These are phyloP conservation scores for Yarrowia phangngaensis DNA, from an alignment of 805 yeast species.

Conservation along the genomic window DNA sequence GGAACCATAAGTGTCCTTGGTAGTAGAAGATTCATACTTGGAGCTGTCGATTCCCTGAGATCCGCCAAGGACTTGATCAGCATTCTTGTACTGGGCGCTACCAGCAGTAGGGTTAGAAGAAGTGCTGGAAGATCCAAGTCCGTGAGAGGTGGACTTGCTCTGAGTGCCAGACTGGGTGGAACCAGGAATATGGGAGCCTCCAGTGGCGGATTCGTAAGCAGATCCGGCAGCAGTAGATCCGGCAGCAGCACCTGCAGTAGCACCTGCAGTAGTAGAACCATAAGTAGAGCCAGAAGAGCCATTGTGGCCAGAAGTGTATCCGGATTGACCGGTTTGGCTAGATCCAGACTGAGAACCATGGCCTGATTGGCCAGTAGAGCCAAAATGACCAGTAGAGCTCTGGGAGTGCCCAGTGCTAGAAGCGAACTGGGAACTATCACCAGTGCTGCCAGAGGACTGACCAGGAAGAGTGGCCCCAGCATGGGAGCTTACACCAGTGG, in stretches of 20 bases:
- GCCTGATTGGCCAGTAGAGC: conserved; percentile 15
- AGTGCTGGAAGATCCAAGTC: neutral
- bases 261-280: no score
- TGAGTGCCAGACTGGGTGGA: neutral
- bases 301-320: conserved; percentile 4
- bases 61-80: neutral
- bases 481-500: no score
- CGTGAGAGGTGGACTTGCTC: conserved; percentile 5
- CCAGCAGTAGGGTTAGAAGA: neutral
- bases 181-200: no score
- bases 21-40: no score
- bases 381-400: conserved; percentile 5
- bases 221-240: conserved; percentile 25
- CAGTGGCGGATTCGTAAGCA: conserved; percentile 15
- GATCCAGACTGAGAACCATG: conserved; percentile 3
- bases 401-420: no score
- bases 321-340: conserved; percentile 7
- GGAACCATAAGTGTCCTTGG: neutral
- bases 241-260: conserved; percentile 21
- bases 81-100: neutral
- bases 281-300: neutral
- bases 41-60: neutral
- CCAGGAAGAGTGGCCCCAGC: no score
- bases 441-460: no score
- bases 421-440: no score